Evolutionary conservation across 2,329 filamentous ascomycete genomes (phyloP).

Genomic region (Ophiostoma ips): DNA sequence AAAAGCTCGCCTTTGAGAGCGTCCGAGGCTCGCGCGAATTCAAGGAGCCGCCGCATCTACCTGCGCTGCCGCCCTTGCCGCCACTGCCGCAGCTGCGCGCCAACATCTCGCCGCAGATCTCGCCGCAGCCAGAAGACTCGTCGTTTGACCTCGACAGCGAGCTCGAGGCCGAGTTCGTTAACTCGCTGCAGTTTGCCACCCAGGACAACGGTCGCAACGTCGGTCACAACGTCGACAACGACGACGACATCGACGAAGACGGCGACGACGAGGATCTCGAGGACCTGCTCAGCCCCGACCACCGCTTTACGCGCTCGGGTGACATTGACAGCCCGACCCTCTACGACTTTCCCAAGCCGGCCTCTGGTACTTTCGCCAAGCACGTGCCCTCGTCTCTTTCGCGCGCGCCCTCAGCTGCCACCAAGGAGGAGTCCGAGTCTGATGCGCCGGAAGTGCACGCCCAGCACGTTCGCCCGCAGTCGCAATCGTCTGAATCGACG

Average conservation of each 20-base stretch:
- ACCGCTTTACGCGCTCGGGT: conserved; percentile 39
- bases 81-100: not conserved
- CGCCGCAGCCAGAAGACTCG: not conserved
- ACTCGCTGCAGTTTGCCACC: not conserved
- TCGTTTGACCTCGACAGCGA: conserved; percentile 1
- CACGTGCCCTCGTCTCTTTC: conserved; percentile 1
- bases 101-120: not conserved
- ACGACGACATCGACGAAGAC: conserved; percentile 14
- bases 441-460: not conserved
- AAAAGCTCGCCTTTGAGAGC: not conserved
- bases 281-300: conserved; percentile 34
- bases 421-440: not conserved
- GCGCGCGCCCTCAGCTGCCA: conserved; percentile 2
- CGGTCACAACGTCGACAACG: not conserved
- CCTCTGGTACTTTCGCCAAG: not conserved
- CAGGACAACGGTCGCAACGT: no score
- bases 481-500: not conserved
- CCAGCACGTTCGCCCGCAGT: not conserved
- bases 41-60: not conserved
- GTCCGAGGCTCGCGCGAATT: not conserved
- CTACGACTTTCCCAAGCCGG: conserved; percentile 37
- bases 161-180: not conserved
- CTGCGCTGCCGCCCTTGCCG: not conserved
- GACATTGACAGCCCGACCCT: conserved; percentile 48
- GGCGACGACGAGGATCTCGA: conserved; percentile 17